A percentile compares a stretch with the other conserved stretches of the same genome.
Conservation (phyloP, 345 rosid species). For the Brassica cretica region DNA sequence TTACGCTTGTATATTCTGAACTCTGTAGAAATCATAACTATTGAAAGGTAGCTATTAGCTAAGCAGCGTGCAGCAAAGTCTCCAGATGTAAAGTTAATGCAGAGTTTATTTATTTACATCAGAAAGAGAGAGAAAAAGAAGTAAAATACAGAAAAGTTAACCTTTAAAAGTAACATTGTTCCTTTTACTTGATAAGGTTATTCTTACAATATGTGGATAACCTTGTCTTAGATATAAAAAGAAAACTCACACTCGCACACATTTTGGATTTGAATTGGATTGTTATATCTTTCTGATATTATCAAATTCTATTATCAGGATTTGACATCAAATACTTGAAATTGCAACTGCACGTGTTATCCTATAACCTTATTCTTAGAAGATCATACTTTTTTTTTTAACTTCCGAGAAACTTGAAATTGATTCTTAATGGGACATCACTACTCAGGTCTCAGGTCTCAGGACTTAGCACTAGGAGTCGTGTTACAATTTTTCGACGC, state of each 20-base stretch:
- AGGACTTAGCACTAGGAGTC: constrained; percentile 10
- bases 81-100: constrained; percentile 26
- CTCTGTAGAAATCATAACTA: constrained; percentile 22
- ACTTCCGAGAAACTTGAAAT: constrained; percentile 22
- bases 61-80: constrained; percentile 27
- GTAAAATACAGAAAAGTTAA: constrained; percentile 14
- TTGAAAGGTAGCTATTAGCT: constrained; percentile 8
- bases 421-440: constrained; percentile 35
- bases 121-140: neutral
- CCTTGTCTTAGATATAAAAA: constrained; percentile 35
- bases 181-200: constrained; percentile 18
- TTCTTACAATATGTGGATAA: neutral
- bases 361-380: neutral
- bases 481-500: constrained; percentile 10
- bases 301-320: constrained; percentile 14
- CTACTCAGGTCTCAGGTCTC: constrained; percentile 10
- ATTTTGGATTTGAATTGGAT: constrained; percentile 27
- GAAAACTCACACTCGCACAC: constrained; percentile 17
- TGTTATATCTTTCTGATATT: constrained; percentile 4
- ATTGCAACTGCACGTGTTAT: constrained; percentile 30
- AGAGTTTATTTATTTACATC: constrained; percentile 2
- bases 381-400: constrained; percentile 5
- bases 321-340: constrained; percentile 23
- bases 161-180: constrained; percentile 6
- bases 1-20: neutral